phyloP scores from a whole-genome alignment of 345 rosid genomes.

The Trapa incisa region DNA sequence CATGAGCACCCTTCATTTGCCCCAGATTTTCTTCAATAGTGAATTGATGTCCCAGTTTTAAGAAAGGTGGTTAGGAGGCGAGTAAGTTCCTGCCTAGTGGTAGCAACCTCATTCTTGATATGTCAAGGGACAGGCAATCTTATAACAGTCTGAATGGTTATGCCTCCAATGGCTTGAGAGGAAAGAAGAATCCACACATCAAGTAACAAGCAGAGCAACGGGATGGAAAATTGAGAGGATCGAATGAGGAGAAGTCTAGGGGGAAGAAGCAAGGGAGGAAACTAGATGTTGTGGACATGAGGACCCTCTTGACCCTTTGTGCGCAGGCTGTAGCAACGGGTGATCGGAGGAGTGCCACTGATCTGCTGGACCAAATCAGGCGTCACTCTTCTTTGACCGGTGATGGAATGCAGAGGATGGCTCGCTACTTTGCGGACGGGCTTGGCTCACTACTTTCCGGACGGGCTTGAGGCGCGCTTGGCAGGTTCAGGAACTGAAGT shows the following conservation, averaged over 20 bases:
- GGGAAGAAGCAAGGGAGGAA: constrained; percentile 29
- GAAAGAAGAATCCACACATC: constrained; percentile 36
- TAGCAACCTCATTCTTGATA: constrained; percentile 14
- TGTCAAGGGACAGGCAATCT: constrained; percentile 10
- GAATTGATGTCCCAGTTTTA: constrained; percentile 43
- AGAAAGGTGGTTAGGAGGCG: constrained; percentile 48
- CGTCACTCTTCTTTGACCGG: constrained; percentile 29
- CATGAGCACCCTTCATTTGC: constrained; percentile 19
- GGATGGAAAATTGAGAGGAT: constrained; percentile 19
- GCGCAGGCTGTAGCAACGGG: constrained; percentile 41
- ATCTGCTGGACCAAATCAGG: constrained; percentile 33
- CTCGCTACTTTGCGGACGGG: constrained; percentile 25
- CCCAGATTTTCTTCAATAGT: constrained; percentile 25
- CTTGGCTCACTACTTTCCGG: no score
- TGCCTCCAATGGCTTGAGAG: constrained; percentile 14
- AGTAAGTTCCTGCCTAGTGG: constrained; percentile 44
- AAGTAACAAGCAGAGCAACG: constrained; percentile 35
- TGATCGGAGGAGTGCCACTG: constrained; percentile 30
- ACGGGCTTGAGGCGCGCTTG: constrained; percentile 33
- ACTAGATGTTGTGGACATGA: constrained; percentile 35
- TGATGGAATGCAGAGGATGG: constrained; percentile 39
- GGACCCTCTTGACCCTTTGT: constrained; percentile 39
- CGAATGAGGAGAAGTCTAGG: constrained; percentile 20
- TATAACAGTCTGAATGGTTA: constrained; percentile 4
- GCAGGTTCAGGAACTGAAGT: constrained; percentile 36